phyloP scores from a whole-genome alignment of 306 rosid species.

The Carpinus fangiana region DNA sequence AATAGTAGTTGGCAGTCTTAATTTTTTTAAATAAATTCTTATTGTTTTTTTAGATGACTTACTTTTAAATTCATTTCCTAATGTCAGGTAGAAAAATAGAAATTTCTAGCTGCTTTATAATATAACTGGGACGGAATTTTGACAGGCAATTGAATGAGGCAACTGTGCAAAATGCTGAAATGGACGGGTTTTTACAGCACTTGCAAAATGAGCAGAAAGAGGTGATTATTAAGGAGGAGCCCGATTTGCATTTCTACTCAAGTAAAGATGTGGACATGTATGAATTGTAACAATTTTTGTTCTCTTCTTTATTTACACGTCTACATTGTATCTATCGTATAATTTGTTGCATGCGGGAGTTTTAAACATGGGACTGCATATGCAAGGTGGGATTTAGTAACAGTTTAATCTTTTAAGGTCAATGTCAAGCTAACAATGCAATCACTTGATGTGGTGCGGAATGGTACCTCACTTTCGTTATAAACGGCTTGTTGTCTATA shows the following conservation, averaged over 20 bases:
- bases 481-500: background rate
- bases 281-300: conserved; percentile 14
- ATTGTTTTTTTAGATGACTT: background rate
- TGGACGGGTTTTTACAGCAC: conserved; percentile 81
- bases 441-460: background rate
- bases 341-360: background rate
- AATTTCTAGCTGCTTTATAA: conserved; percentile 1
- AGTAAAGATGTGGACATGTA: conserved; percentile 86
- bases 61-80: background rate
- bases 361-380: background rate
- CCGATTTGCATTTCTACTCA: conserved; percentile 73
- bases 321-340: conserved; percentile 8
- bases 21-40: background rate
- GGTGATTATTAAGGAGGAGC: conserved; percentile 54
- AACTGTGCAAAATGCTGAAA: conserved; percentile 55
- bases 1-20: background rate
- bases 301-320: background rate
- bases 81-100: background rate
- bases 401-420: background rate
- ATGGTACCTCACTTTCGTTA: background rate
- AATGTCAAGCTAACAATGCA: background rate
- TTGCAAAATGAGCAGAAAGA: conserved; percentile 70
- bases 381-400: background rate
- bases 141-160: conserved; percentile 66
- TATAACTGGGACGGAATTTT: conserved; percentile 18